phyloP scores from a whole-genome alignment of 1,139 yeast species.

The Casaregolazyma lundiana region DNA sequence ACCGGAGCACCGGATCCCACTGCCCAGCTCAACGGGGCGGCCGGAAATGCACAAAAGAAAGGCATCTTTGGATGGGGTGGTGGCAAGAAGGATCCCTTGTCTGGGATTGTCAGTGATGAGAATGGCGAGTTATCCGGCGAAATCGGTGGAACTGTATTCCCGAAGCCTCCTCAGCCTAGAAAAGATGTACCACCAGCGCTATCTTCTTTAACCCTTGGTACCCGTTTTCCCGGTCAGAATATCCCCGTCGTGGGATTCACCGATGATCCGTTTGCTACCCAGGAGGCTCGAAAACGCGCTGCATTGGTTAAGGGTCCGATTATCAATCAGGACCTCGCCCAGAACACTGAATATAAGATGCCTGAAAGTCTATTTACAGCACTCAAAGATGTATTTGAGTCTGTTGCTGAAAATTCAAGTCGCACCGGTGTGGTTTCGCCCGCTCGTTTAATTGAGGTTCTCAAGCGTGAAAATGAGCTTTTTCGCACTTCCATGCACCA shows the following conservation, averaged over 20 bases:
- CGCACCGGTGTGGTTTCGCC: constrained; percentile 86
- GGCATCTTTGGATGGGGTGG: constrained; percentile 11
- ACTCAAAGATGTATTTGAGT: constrained; percentile 78
- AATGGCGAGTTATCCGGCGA: constrained; percentile 1
- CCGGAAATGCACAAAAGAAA: constrained; percentile 8
- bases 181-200: constrained; percentile 24
- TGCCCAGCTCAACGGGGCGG: constrained; percentile 10
- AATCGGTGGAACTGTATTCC: neutral
- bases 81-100: neutral
- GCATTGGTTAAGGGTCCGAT: constrained; percentile 84
- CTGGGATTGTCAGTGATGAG: neutral
- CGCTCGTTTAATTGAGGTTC: constrained; percentile 59
- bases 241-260: constrained; percentile 45
- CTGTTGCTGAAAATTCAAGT: constrained; percentile 67
- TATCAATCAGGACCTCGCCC: constrained; percentile 67
- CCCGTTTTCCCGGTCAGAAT: constrained; percentile 35
- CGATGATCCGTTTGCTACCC: constrained; percentile 51
- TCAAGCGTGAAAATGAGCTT: constrained; percentile 76
- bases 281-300: constrained; percentile 74
- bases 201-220: constrained; percentile 30
- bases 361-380: constrained; percentile 62
- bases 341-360: constrained; percentile 44
- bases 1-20: constrained; percentile 16
- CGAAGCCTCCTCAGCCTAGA: neutral
- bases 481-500: constrained; percentile 94